These are phyloP conservation scores for Trichosanthes truncata DNA, from an alignment of 306 rosid species.

Conservation along the genomic window DNA sequence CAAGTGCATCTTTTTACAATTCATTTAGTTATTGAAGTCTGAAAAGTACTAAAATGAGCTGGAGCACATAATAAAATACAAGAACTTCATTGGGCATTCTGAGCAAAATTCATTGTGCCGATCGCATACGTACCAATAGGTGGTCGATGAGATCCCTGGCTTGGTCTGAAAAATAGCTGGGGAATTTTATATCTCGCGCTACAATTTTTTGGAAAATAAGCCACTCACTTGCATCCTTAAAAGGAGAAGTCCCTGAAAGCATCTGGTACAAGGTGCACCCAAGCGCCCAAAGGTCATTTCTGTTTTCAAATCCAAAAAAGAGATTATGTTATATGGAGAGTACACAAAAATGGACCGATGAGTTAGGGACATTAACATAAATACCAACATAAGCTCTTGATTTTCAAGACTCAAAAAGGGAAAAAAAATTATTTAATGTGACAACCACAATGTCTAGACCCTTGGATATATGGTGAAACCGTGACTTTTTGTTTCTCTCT, in stretches of 20 bases:
- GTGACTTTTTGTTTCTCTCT: not conserved
- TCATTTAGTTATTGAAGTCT: not conserved
- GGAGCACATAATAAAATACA: not conserved
- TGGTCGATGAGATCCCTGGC: slow-evolving; percentile 82
- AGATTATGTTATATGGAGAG: not conserved
- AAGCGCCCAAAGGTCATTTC: slow-evolving; percentile 99
- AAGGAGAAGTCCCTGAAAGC: slow-evolving; percentile 99
- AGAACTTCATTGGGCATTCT: not conserved
- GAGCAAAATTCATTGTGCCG: not conserved
- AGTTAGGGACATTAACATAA: not conserved
- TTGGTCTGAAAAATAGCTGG: slow-evolving; percentile 74
- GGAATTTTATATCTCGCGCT: slow-evolving; percentile 93
- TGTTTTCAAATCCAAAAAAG: slow-evolving; percentile 29
- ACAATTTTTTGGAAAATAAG: slow-evolving; percentile 97
- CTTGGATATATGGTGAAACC: not conserved
- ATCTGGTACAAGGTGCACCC: slow-evolving; percentile 99
- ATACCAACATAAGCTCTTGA: not conserved
- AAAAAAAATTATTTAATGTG: not conserved
- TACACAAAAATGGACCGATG: not conserved
- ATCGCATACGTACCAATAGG: slow-evolving; percentile 66
- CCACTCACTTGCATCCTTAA: slow-evolving; percentile 99
- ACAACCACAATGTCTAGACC: not conserved
- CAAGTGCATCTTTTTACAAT: not conserved
- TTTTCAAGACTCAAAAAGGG: not conserved
- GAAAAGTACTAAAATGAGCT: not conserved